Conservation (phyloP, 352 stramenopile species). For the Phytophthora pluvialis region DNA sequence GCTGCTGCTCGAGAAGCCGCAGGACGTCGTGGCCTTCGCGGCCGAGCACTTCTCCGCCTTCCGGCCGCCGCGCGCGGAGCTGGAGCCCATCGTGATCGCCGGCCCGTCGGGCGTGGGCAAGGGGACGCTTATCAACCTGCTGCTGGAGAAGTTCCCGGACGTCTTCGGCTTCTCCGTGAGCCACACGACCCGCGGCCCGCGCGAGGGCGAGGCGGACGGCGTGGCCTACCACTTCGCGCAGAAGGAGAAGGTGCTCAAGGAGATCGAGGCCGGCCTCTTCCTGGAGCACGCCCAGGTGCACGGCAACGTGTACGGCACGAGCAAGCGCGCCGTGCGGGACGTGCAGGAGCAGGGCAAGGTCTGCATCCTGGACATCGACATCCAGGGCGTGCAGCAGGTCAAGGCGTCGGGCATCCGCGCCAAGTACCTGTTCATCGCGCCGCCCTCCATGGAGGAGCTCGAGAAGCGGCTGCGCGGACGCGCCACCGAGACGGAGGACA, state of each 20-base stretch:
- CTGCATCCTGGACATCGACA: slow-evolving; percentile 99
- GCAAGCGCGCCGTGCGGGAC: slow-evolving; percentile 90
- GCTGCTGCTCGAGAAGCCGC: slow-evolving; percentile 88
- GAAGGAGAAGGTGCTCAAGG: slow-evolving; percentile 92
- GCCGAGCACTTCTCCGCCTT: slow-evolving; percentile 82
- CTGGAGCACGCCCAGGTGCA: slow-evolving; percentile 98
- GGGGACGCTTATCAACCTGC: slow-evolving; percentile 95
- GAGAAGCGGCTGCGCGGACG: slow-evolving; percentile 95
- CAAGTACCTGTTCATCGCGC: slow-evolving; percentile 97
- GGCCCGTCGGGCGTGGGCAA: slow-evolving; percentile 94
- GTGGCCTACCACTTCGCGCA: slow-evolving; percentile 97
- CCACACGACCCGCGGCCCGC: slow-evolving; percentile 96
- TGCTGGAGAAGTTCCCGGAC: slow-evolving; percentile 85
- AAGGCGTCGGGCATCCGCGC: slow-evolving; percentile 87
- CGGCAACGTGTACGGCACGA: slow-evolving; percentile 98
- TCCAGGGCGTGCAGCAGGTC: slow-evolving; percentile 97
- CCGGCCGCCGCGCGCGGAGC: slow-evolving; percentile 57
- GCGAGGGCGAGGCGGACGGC: slow-evolving; percentile 94
- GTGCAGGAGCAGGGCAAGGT: slow-evolving; percentile 96
- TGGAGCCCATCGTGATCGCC: slow-evolving; percentile 90
- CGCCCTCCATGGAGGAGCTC: slow-evolving; percentile 94
- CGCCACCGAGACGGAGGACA: slow-evolving; percentile 96
- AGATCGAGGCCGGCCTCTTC: slow-evolving; percentile 96
- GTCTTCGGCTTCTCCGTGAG: slow-evolving; percentile 97
- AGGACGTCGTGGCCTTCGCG: slow-evolving; percentile 83